These are phyloP conservation scores for Beauveria varroae DNA, from an alignment of 2,329 filamentous ascomycete genomes.

Conservation along the genomic window DNA sequence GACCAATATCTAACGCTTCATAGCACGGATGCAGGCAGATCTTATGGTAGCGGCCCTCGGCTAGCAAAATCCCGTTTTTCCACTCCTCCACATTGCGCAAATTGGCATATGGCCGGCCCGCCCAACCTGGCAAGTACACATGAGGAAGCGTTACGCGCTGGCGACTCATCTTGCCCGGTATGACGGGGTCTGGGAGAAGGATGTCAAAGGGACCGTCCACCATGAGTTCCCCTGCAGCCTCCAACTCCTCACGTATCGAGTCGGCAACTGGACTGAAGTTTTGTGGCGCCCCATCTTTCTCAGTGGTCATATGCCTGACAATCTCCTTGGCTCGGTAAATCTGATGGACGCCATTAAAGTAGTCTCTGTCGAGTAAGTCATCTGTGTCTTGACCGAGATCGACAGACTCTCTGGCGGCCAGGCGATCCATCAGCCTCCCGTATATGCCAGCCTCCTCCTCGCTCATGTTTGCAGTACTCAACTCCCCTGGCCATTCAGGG, in stretches of 20 bases:
- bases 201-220: not conserved
- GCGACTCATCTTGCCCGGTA: not conserved
- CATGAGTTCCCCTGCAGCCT: not conserved
- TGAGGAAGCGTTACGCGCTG: not conserved
- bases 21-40: no score
- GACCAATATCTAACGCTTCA: fast-evolving
- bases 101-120: not conserved
- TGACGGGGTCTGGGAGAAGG: not conserved
- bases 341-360: not conserved
- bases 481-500: no score
- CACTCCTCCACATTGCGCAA: not conserved
- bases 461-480: no score
- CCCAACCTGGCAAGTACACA: not conserved
- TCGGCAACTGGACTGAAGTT: not conserved
- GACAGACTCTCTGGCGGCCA: not conserved
- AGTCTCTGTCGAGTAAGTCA: not conserved
- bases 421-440: not conserved
- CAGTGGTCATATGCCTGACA: not conserved
- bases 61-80: not conserved
- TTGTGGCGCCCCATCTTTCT: not conserved
- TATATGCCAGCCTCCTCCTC: not conserved
- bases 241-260: fast-evolving
- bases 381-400: not conserved
- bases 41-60: not conserved
- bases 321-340: not conserved